These are phyloP conservation scores for Gloeopeniophorella convolvens DNA, from an alignment of 768 basidiomycete genomes.

Conservation along the genomic window DNA sequence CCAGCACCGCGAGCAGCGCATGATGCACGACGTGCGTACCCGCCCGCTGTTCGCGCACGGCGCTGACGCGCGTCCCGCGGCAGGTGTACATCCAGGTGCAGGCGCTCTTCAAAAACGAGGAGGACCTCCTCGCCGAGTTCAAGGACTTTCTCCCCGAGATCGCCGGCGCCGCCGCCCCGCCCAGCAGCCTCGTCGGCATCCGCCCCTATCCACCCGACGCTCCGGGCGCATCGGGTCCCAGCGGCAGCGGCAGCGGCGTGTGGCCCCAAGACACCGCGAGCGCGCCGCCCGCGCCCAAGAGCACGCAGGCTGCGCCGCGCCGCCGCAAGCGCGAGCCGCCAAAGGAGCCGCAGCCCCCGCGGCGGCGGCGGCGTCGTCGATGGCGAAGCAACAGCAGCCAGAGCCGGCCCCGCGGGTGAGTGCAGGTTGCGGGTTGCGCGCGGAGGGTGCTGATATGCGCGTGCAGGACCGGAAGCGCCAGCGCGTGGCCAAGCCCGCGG, in stretches of 20 bases:
- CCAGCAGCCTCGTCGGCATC: conserved; percentile 39
- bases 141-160: conserved; percentile 74
- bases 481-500: conserved; percentile 10
- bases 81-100: conserved; percentile 81
- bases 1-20: conserved; percentile 40
- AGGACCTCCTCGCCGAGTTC: conserved; percentile 75
- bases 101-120: conserved; percentile 72
- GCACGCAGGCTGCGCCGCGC: conserved; percentile 24
- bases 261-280: conserved; percentile 20
- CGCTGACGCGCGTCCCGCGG: conserved; percentile 41
- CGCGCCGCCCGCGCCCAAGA: conserved; percentile 13
- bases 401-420: conserved; percentile 8
- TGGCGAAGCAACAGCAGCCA: conserved; percentile 8
- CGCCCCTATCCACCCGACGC: conserved; percentile 42
- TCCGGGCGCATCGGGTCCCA: conserved; percentile 27
- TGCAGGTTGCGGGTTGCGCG: no score
- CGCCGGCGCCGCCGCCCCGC: conserved; percentile 35
- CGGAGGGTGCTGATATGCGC: no score
- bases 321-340: conserved; percentile 44
- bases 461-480: conserved; percentile 12
- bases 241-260: no score
- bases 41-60: no score
- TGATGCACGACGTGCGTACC: conserved; percentile 58
- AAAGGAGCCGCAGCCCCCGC: conserved; percentile 42
- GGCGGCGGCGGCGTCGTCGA: no score